Conservation (phyloP, 768 basidiomycete species). For the Amanita rimosa region DNA sequence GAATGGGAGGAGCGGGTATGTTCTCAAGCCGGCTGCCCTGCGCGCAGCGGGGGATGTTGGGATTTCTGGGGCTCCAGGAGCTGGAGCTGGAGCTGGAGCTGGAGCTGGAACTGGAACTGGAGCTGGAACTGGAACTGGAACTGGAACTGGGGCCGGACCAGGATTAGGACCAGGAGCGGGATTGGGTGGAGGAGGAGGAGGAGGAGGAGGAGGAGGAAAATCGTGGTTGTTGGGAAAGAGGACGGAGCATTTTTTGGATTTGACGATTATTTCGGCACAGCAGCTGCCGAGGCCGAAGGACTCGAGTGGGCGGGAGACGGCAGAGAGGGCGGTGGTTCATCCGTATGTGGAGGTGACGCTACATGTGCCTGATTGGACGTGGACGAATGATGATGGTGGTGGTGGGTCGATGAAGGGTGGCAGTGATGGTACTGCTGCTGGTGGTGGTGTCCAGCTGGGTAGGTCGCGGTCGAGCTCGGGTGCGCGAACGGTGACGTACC, state of each 20-base stretch:
- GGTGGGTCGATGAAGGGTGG: too few species aligned
- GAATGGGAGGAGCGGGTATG: slow-evolving; percentile 81
- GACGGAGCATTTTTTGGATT: slow-evolving; percentile 34
- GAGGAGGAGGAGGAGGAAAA: background rate
- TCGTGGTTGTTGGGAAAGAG: slow-evolving; percentile 7
- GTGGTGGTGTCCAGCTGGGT: background rate
- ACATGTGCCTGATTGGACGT: slow-evolving; percentile 69
- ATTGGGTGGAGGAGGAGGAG: too few species aligned
- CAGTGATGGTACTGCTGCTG: too few species aligned
- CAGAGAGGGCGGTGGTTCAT: slow-evolving; percentile 39
- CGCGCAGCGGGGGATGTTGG: slow-evolving; percentile 30
- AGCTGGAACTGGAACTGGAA: too few species aligned
- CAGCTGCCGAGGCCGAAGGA: slow-evolving; percentile 78
- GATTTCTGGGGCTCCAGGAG: too few species aligned
- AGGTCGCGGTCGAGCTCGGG: slow-evolving; percentile 9
- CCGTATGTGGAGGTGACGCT: slow-evolving; percentile 65
- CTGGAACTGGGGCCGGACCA: background rate
- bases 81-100: too few species aligned
- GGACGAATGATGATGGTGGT: slow-evolving; percentile 13
- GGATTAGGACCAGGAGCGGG: too few species aligned
- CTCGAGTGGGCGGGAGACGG: slow-evolving; percentile 50
- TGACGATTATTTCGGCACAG: slow-evolving; percentile 74
- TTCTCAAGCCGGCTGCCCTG: slow-evolving; percentile 79
- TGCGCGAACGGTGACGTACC: slow-evolving; percentile 24
- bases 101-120: too few species aligned